phyloP scores from a whole-genome alignment of 148 eudicot genomes.

The Fagopyrum homotropicum region DNA sequence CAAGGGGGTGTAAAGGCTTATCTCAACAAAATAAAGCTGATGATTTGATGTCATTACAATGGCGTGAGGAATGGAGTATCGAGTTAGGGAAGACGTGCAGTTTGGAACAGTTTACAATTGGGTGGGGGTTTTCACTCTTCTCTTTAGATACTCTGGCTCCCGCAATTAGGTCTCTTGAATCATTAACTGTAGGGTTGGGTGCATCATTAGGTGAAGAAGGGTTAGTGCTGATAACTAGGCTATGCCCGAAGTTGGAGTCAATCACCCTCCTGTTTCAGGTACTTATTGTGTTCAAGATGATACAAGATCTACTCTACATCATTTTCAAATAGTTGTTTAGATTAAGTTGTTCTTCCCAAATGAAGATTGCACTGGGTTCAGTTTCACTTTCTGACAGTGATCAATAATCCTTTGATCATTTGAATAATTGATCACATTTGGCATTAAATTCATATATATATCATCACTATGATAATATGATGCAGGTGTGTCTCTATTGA shows the following conservation, averaged over 20 bases:
- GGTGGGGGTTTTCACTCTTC: constrained; percentile 79
- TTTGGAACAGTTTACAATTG: constrained; percentile 59
- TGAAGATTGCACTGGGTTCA: not conserved
- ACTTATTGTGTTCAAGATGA: not conserved
- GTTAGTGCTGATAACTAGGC: constrained; percentile 38
- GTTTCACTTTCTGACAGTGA: not conserved
- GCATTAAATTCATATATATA: not conserved
- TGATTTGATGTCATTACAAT: constrained; percentile 13
- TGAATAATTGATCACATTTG: not conserved
- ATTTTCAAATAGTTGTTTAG: not conserved
- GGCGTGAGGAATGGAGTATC: constrained; percentile 29
- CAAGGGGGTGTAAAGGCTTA: constrained; percentile 60
- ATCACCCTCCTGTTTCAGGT: constrained; percentile 82
- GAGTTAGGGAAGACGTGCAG: constrained; percentile 45
- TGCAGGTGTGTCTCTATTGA: not conserved
- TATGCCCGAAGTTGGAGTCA: constrained; percentile 61
- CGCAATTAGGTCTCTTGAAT: constrained; percentile 40
- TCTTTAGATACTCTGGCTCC: constrained; percentile 44
- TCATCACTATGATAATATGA: not conserved
- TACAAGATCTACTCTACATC: not conserved
- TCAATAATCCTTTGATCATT: not conserved
- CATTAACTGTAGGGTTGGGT: constrained; percentile 69
- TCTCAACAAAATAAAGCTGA: constrained; percentile 20
- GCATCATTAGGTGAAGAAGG: constrained; percentile 67
- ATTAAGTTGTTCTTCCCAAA: not conserved